Evolutionary conservation across 2,329 filamentous ascomycete species (phyloP).

Genomic region (Botryotinia convoluta): DNA sequence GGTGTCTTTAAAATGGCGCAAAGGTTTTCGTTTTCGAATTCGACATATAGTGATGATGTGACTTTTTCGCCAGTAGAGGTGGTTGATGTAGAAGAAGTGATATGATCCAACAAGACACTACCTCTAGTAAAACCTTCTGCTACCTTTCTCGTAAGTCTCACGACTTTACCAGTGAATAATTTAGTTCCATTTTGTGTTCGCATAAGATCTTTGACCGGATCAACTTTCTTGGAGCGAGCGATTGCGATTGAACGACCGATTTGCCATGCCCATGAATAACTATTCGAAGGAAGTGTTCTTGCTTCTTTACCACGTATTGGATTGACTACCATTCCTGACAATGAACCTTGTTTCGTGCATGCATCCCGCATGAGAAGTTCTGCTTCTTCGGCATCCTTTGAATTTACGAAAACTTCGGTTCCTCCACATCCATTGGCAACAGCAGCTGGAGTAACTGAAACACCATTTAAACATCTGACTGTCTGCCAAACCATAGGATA

Average conservation of each 20-base stretch:
- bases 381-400: slow-evolving; percentile 30
- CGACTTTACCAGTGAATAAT: slow-evolving; percentile 36
- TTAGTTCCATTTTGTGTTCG: slow-evolving; percentile 32
- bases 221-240: slow-evolving; percentile 32
- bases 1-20: slow-evolving; percentile 27
- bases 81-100: slow-evolving; percentile 15
- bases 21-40: slow-evolving; percentile 38
- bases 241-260: slow-evolving; percentile 59
- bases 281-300: slow-evolving; percentile 34
- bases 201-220: slow-evolving; percentile 33
- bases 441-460: slow-evolving; percentile 33
- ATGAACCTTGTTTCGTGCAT: slow-evolving; percentile 32
- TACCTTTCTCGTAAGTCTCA: slow-evolving; percentile 33
- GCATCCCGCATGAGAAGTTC: slow-evolving; percentile 36
- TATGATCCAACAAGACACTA: slow-evolving; percentile 30
- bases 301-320: slow-evolving; percentile 34
- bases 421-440: slow-evolving; percentile 32
- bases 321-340: slow-evolving; percentile 34
- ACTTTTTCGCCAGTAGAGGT: neutral
- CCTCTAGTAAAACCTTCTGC: slow-evolving; percentile 36
- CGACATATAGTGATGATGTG: slow-evolving; percentile 26
- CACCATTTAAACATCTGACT: slow-evolving; percentile 33
- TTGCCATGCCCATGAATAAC: slow-evolving; percentile 41
- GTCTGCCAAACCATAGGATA: slow-evolving; percentile 38
- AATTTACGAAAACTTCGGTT: slow-evolving; percentile 28